phyloP scores from a whole-genome alignment of 192 early-diverging fungal species.

The Mortierella claussenii region DNA sequence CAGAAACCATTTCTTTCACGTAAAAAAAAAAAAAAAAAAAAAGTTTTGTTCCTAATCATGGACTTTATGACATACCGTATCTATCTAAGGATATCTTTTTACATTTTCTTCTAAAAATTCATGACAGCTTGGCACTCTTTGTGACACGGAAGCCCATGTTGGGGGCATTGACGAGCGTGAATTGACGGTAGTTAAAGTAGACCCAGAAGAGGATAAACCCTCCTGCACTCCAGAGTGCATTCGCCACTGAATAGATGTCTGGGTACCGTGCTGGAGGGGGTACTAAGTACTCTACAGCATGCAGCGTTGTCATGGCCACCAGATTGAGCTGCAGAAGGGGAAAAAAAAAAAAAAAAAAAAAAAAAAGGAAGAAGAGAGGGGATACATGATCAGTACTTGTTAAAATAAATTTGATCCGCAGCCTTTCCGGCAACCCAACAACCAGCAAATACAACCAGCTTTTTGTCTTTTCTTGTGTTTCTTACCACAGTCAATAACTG shows the following conservation, averaged over 20 bases:
- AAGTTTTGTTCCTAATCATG: too few species aligned
- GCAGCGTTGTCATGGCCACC: conserved; percentile 51
- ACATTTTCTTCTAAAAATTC: too few species aligned
- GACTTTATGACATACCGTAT: too few species aligned
- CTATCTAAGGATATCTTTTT: too few species aligned
- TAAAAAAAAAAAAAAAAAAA: too few species aligned
- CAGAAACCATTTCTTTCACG: too few species aligned
- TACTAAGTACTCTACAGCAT: conserved; percentile 67
- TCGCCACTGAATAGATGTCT: conserved; percentile 84
- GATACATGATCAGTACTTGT: too few species aligned
- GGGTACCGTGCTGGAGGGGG: conserved; percentile 76
- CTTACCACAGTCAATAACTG: conserved; percentile 45
- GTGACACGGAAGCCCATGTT: conserved; percentile 34
- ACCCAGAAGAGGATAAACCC: conserved; percentile 73
- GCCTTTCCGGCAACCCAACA: too few species aligned
- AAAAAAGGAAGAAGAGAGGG: too few species aligned
- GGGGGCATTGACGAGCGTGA: conserved; percentile 41
- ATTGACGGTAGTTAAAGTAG: conserved; percentile 82
- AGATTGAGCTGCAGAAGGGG: conserved; percentile 8
- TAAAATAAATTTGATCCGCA: conserved; percentile 2
- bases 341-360: conserved; percentile 13
- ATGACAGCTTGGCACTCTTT: conserved; percentile 17
- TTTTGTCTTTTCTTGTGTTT: too few species aligned
- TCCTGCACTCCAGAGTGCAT: conserved; percentile 74
- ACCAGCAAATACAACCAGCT: too few species aligned